Evolutionary conservation across 768 basidiomycete species (phyloP), one percentile per base, ranked within the genome.

Genomic region (Amanita pseudoporphyria): DNA sequence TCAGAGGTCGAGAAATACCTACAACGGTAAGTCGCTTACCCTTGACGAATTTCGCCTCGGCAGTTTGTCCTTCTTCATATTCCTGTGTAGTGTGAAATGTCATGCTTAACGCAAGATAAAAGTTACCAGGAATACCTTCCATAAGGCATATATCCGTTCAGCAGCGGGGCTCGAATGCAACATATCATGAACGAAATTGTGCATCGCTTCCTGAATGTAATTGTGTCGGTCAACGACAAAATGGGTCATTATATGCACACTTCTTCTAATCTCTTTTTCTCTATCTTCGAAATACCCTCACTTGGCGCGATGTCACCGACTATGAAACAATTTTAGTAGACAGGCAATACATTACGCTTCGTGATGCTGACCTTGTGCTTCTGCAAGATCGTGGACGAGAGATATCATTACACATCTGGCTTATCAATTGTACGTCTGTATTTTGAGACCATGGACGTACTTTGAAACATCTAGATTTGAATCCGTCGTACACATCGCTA

Each of bases 241-340:
- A 19, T 16, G 16, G 18, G 21, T 21, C 3, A 43, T 19, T 16
- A 2, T 19, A 18, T 43, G 18, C 77, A 24, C 30, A 84, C 88
- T 32, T 74, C 70, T 70, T 95, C 92, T 10, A 89, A 71, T 7
- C 76, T 70, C 35, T 72, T 74, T 66, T 99, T 99, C 60, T 89
- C 84, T 2, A 73, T 71, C 57, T 89, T 87, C 0, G 86, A 65
- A 12, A 99, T 84, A 1, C 87, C 85, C 62, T 97, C 93, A 18
- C 81, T 74, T 0, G 95, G 95, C 0, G 92, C 76, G 52, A 98
- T 97, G 60, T 98, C 95, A 4, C 95, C 95, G 5, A 97, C 95
- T 82, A 59, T 31, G 46, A 16, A 47, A 30, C 9, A n/a, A 26
- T 33, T 28, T 36, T 5, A 19, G 22, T 18, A 49, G 14, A 32